phyloP scores from a whole-genome alignment of 768 basidiomycete genomes.

The Lenzites betulinus region DNA sequence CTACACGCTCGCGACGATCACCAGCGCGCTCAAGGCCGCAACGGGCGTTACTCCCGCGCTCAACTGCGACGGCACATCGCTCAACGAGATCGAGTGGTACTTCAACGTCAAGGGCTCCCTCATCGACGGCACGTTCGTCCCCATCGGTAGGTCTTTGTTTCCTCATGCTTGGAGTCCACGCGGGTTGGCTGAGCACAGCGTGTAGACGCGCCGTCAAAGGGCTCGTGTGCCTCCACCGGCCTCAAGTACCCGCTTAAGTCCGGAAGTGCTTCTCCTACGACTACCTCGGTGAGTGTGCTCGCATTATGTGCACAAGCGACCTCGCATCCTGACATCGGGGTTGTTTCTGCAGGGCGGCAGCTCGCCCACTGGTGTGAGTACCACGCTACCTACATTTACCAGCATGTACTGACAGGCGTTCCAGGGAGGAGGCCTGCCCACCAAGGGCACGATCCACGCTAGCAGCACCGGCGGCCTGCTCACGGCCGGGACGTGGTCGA shows the following conservation, averaged over 20 bases:
- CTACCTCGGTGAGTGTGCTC: constrained; percentile 9
- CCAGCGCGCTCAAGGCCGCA: constrained; percentile 54
- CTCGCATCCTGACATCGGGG: no score
- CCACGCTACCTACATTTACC: no score
- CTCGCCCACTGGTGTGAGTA: constrained; percentile 20
- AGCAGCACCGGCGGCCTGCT: constrained; percentile 52
- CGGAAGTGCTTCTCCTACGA: constrained; percentile 34
- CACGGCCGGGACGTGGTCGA: constrained; percentile 58
- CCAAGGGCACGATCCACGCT: constrained; percentile 49
- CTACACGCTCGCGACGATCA: constrained; percentile 55
- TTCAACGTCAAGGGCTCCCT: constrained; percentile 66
- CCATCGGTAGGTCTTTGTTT: constrained; percentile 56
- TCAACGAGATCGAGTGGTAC: constrained; percentile 59
- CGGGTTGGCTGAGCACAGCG: not conserved
- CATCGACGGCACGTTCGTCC: constrained; percentile 63
- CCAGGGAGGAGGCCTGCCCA: constrained; percentile 37
- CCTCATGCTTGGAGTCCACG: no score
- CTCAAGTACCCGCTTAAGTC: constrained; percentile 64
- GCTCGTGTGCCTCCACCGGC: constrained; percentile 56
- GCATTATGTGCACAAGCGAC: not conserved
- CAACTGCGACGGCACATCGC: constrained; percentile 41
- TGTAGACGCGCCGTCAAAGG: constrained; percentile 51
- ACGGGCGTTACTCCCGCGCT: constrained; percentile 57
- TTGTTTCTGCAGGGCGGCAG: constrained; percentile 11
- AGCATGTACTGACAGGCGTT: not conserved